These are phyloP conservation scores for Aschersonia sp. DNA, from an alignment of 2,329 filamentous ascomycete species.

Conservation along the genomic window DNA sequence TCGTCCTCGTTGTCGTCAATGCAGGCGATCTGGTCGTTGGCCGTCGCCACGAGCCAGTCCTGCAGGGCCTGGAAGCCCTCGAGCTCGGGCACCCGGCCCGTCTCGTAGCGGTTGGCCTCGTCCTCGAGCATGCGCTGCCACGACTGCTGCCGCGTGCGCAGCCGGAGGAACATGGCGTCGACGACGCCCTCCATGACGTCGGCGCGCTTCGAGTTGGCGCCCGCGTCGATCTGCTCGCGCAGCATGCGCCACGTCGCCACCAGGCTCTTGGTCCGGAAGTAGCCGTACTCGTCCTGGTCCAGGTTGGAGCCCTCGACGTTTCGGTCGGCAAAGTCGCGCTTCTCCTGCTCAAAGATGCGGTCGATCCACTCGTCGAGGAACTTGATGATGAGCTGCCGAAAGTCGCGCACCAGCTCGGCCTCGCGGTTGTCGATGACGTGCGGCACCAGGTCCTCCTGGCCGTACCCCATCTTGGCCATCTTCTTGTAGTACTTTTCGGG, in stretches of 20 bases:
- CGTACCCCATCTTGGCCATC: slow-evolving; percentile 80
- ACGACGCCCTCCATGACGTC: slow-evolving; percentile 93
- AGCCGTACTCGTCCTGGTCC: slow-evolving; percentile 76
- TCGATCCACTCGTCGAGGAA: slow-evolving; percentile 97
- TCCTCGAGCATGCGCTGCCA: slow-evolving; percentile 85
- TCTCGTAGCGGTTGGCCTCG: slow-evolving; percentile 63
- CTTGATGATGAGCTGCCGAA: slow-evolving; percentile 87
- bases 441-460: slow-evolving; percentile 60
- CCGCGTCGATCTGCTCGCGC: slow-evolving; percentile 77
- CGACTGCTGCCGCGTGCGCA: slow-evolving; percentile 67
- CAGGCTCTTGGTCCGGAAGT: slow-evolving; percentile 81
- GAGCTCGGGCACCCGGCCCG: slow-evolving; percentile 34
- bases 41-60: slow-evolving; percentile 92
- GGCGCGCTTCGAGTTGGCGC: slow-evolving; percentile 67
- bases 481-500: slow-evolving; percentile 92
- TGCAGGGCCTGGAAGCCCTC: slow-evolving; percentile 67
- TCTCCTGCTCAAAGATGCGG: slow-evolving; percentile 72
- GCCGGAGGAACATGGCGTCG: slow-evolving; percentile 83
- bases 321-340: slow-evolving; percentile 65
- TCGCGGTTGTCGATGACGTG: slow-evolving; percentile 86
- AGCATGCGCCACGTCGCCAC: slow-evolving; percentile 97
- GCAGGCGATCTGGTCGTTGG: slow-evolving; percentile 96
- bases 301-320: slow-evolving; percentile 60
- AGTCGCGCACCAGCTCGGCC: slow-evolving; percentile 80
- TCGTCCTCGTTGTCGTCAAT: slow-evolving; percentile 83